phyloP scores from a whole-genome alignment of 768 basidiomycete genomes.

The Dentipellis fragilis region DNA sequence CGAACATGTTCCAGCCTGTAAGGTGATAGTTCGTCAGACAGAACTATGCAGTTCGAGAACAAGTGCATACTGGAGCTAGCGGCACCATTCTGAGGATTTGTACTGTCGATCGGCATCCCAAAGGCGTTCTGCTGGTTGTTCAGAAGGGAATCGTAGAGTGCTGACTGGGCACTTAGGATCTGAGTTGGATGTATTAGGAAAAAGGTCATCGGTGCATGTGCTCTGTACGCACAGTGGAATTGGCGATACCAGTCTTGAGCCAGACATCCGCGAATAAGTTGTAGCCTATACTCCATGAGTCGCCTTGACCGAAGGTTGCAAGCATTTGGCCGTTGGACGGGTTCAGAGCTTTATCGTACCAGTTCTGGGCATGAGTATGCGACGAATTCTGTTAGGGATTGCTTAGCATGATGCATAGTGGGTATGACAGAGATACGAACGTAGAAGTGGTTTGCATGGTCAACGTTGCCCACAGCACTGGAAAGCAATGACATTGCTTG shows the following conservation, averaged over 20 bases:
- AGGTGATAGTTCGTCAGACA: neutral
- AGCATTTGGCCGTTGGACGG: constrained; percentile 5
- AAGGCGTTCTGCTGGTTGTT: neutral
- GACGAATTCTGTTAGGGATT: too few relatives aligned
- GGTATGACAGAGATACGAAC: too few relatives aligned
- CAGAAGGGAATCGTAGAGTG: too few relatives aligned
- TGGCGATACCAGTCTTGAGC: constrained; percentile 6
- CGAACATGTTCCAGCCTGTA: constrained; percentile 11
- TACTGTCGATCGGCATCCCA: constrained; percentile 9
- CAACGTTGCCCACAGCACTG: neutral
- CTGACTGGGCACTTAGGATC: too few relatives aligned
- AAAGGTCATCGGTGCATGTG: neutral
- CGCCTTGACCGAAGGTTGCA: constrained; percentile 1
- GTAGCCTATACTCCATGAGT: constrained; percentile 10
- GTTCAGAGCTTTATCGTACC: constrained; percentile 4
- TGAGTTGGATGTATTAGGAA: too few relatives aligned
- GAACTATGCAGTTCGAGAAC: neutral
- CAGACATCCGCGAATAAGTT: constrained; percentile 11
- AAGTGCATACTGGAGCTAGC: neutral
- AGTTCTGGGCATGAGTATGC: neutral
- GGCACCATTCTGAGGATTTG: neutral
- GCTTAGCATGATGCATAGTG: too few relatives aligned
- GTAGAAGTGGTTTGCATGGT: neutral
- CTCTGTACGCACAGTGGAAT: constrained; percentile 1
- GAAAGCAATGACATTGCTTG: constrained; percentile 10